A percentile compares a stretch with the other conserved stretches of the same genome.
These are phyloP conservation scores for Penicillium sp. DNA, from an alignment of 2,329 filamentous ascomycete genomes.

Conservation along the genomic window DNA sequence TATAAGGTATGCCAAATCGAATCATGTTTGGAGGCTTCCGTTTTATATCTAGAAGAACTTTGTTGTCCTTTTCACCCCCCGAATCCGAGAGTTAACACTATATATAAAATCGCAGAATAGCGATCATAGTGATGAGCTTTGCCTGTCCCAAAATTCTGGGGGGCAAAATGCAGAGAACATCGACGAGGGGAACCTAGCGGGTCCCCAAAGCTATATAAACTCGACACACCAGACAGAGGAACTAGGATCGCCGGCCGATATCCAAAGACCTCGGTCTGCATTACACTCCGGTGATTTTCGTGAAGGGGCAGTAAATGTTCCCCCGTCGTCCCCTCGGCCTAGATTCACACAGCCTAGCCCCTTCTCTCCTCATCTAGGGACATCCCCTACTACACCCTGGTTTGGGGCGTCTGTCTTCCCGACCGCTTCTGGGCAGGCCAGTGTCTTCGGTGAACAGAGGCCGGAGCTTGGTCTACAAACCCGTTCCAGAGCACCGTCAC, in stretches of 20 bases:
- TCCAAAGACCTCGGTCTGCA: slow-evolving; percentile 79
- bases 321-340: slow-evolving; percentile 24
- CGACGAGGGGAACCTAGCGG: slow-evolving; percentile 10
- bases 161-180: slow-evolving; percentile 19
- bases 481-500: slow-evolving; percentile 56
- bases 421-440: slow-evolving; percentile 13
- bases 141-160: slow-evolving; percentile 28
- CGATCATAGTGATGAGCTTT: slow-evolving; percentile 1
- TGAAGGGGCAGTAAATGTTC: slow-evolving; percentile 39
- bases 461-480: slow-evolving; percentile 16
- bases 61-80: neutral
- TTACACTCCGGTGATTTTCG: slow-evolving; percentile 65
- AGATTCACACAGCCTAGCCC: slow-evolving; percentile 19
- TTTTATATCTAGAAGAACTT: neutral
- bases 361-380: slow-evolving; percentile 31
- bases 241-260: slow-evolving; percentile 60
- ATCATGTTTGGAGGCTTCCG: neutral
- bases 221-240: slow-evolving; percentile 45
- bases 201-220: slow-evolving; percentile 8
- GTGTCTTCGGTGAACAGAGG: slow-evolving; percentile 16
- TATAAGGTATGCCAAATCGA: slow-evolving; percentile 52
- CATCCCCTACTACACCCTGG: slow-evolving; percentile 61
- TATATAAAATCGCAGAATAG: slow-evolving; percentile 7
- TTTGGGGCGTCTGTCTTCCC: slow-evolving; percentile 39
- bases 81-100: slow-evolving; percentile 7